These are phyloP conservation scores for Xenosphaeropsis pyriputrescens DNA, from an alignment of 2,329 filamentous ascomycete species.

Conservation along the genomic window DNA sequence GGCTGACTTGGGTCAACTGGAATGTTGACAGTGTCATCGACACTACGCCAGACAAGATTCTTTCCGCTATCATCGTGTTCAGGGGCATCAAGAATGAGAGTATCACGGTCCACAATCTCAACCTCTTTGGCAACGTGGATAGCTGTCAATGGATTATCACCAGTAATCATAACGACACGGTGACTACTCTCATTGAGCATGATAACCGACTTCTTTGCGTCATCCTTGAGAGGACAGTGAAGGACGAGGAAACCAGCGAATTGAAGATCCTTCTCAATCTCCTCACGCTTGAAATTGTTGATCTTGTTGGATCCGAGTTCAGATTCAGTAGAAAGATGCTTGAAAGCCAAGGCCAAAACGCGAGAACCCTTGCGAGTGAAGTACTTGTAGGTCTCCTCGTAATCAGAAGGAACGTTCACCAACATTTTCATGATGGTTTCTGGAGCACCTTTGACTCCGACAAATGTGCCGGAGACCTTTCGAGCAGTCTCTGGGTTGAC, in stretches of 20 bases:
- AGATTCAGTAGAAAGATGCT: conserved; percentile 67
- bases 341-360: conserved; percentile 87
- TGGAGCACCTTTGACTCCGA: conserved; percentile 89
- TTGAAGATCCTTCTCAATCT: conserved; percentile 68
- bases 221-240: conserved; percentile 91
- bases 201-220: conserved; percentile 82
- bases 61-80: conserved; percentile 74
- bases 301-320: conserved; percentile 76
- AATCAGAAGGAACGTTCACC: conserved; percentile 64
- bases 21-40: conserved; percentile 80
- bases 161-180: conserved; percentile 97
- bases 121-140: conserved; percentile 92
- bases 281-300: conserved; percentile 87
- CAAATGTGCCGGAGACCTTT: conserved; percentile 75
- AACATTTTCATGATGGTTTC: conserved; percentile 96
- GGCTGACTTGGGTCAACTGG: conserved; percentile 71
- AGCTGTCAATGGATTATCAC: conserved; percentile 92
- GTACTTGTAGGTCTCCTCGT: conserved; percentile 97
- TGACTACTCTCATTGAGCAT: conserved; percentile 99
- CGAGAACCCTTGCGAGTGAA: conserved; percentile 92
- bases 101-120: conserved; percentile 92
- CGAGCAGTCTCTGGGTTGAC: conserved; percentile 58
- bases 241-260: conserved; percentile 95
- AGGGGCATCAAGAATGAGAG: conserved; percentile 86
- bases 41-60: conserved; percentile 82